A percentile compares a stretch with the other conserved stretches of the same genome.
These are phyloP conservation scores for Acanthamoeba sp. DNA, from an alignment of 208 protist species.

Conservation along the genomic window DNA sequence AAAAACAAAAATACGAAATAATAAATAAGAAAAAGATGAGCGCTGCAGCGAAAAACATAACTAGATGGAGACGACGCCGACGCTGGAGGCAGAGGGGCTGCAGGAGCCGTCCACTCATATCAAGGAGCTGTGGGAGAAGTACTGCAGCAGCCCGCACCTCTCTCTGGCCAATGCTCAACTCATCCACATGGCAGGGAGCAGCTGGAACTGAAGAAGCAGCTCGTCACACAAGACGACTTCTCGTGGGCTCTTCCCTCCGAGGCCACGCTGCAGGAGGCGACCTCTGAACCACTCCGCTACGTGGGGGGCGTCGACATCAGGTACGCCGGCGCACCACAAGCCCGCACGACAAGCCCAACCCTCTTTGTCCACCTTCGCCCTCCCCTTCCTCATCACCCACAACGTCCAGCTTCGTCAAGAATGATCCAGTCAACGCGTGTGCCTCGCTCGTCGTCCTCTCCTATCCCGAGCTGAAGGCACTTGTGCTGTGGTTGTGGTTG, in stretches of 20 bases:
- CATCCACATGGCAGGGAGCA: conserved; percentile 6
- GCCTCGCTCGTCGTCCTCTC: conserved; percentile 88
- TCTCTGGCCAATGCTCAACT: too few species aligned
- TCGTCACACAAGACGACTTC: conserved; percentile 42
- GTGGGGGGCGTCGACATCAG: conserved; percentile 52
- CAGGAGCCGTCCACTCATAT: not conserved
- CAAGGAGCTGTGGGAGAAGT: not conserved
- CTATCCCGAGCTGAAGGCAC: conserved; percentile 85
- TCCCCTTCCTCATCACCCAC: not conserved
- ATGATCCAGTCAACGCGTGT: conserved; percentile 84
- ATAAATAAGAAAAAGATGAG: too few species aligned
- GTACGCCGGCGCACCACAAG: not conserved
- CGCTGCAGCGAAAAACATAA: not conserved
- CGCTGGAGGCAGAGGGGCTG: not conserved
- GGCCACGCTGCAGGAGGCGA: not conserved
- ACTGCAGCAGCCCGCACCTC: not conserved
- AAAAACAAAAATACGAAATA: too few species aligned
- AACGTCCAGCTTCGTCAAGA: conserved; percentile 86
- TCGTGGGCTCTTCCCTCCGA: not conserved
- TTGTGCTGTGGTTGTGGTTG: not conserved
- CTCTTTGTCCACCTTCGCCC: not conserved
- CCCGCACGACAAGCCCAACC: not conserved
- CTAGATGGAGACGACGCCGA: too few species aligned
- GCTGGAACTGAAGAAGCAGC: not conserved
- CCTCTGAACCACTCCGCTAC: not conserved